These are phyloP conservation scores for Pythium rhizo-oryzae DNA, from an alignment of 352 stramenopile genomes.

Conservation along the genomic window DNA sequence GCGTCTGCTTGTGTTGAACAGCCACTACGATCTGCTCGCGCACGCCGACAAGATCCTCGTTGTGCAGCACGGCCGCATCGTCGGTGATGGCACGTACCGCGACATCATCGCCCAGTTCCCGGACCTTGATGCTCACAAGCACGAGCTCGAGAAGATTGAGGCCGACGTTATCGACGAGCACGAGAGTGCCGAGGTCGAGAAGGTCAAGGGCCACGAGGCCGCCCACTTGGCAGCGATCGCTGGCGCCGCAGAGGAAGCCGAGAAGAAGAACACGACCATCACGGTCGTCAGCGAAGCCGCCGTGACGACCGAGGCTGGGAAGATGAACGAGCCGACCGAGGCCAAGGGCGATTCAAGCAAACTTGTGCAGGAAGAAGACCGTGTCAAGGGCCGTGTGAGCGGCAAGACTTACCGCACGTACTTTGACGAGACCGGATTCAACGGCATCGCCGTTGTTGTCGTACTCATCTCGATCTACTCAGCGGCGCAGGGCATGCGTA, in stretches of 20 bases:
- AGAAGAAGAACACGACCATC: not conserved
- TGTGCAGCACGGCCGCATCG: constrained; percentile 32
- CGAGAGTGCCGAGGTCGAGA: constrained; percentile 22
- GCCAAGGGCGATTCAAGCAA: constrained; percentile 10
- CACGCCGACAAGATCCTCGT: constrained; percentile 39
- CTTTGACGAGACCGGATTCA: constrained; percentile 37
- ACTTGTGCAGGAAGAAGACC: constrained; percentile 37
- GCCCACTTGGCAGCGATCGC: constrained; percentile 14
- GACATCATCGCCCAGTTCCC: constrained; percentile 33
- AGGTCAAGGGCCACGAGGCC: constrained; percentile 21
- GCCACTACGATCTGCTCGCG: constrained; percentile 34
- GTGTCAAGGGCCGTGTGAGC: constrained; percentile 35
- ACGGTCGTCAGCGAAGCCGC: not conserved
- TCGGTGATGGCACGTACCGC: constrained; percentile 30
- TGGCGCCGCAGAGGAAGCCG: not conserved
- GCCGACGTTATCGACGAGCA: constrained; percentile 25
- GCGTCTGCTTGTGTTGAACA: constrained; percentile 85
- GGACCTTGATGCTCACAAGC: constrained; percentile 12
- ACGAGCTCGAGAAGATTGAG: constrained; percentile 21
- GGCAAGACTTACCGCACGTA: constrained; percentile 36
- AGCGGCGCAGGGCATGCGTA: constrained; percentile 24
- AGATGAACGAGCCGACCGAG: not conserved
- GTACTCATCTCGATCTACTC: constrained; percentile 27
- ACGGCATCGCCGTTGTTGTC: constrained; percentile 28
- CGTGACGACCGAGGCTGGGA: constrained; percentile 4